Evolutionary conservation across 2,329 filamentous ascomycete genomes (phyloP), one percentile per base, ranked within the genome.

Genomic region (Microcyclospora pomicola): DNA sequence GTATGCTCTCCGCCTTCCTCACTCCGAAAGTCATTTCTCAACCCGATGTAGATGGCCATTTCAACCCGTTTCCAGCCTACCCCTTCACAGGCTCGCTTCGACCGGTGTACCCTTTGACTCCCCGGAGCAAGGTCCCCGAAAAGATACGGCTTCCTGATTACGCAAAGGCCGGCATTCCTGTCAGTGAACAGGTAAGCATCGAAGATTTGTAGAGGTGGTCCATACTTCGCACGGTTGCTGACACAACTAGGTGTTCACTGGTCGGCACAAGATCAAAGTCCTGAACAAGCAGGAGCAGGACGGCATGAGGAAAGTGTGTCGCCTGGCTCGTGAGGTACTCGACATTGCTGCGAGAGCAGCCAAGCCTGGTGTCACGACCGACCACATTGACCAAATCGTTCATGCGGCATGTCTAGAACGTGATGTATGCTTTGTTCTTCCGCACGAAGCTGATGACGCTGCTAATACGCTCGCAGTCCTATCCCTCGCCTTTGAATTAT

Each of bases 401-500:
- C 91, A 98, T 67, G 84, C 94, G 51, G 91, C 88, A 36, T 95
- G 85, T 58, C 67, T 96, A 48, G 88, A 95, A 64, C 75, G 91
- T 63, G 75, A 95, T 49, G 88, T 95, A 65, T 65, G 82, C 14
- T 31, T 60, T 29, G 6, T 11, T 13, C 5, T 19, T 24, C 13
- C 15, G 31, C 14, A 4, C 2, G 15, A n/a, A 39, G 10, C 33
- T 15, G 27, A n/a, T 2, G n/a, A 31, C 24, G 9, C 30, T 32
- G 11, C 14, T 36, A 28, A 9, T 6, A 9, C 14, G n/a, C 19
- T 40, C 36, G 33, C 45, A 95, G 87, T 82, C 86, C 9, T 96
- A 96, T 59, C 88, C 88, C 0, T 95, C 88, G 1, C 86, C 88
- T 1, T 68, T 96, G 27, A 95, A 95, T 66, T 96, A 96, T 65